phyloP scores from a whole-genome alignment of 352 stramenopile genomes.

The Globisporangium radiosum region DNA sequence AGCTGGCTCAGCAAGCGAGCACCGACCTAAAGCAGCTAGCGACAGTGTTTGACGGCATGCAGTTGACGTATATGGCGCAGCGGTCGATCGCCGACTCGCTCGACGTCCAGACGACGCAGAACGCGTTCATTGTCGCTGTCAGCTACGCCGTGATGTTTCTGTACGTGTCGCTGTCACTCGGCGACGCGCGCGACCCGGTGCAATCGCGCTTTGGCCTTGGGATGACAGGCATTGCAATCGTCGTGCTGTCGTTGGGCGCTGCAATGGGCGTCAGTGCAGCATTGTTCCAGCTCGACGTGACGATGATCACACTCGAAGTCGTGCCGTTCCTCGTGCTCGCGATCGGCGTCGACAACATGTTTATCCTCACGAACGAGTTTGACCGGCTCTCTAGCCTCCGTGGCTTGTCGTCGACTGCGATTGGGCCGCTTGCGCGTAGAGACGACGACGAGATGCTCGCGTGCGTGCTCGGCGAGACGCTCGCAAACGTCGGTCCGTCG shows the following conservation, averaged over 20 bases:
- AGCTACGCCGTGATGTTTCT: constrained; percentile 90
- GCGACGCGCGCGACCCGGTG: constrained; percentile 56
- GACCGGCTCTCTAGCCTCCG: constrained; percentile 49
- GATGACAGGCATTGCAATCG: constrained; percentile 81
- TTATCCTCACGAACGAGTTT: constrained; percentile 88
- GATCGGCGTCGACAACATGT: constrained; percentile 92
- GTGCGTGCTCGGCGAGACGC: constrained; percentile 66
- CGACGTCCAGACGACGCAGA: constrained; percentile 79
- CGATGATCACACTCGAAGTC: constrained; percentile 90
- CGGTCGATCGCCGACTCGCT: constrained; percentile 81
- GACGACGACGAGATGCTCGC: constrained; percentile 44
- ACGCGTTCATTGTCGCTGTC: constrained; percentile 83
- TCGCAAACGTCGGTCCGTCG: constrained; percentile 78
- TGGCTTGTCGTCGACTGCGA: constrained; percentile 24
- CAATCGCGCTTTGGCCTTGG: constrained; percentile 77
- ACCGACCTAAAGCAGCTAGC: neutral
- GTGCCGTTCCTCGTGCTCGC: constrained; percentile 89
- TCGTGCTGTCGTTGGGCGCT: constrained; percentile 68
- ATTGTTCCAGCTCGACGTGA: constrained; percentile 73
- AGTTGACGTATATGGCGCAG: constrained; percentile 82
- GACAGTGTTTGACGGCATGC: constrained; percentile 35
- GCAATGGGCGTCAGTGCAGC: constrained; percentile 63
- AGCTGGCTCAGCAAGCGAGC: constrained; percentile 17
- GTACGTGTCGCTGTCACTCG: constrained; percentile 84
- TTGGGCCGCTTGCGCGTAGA: constrained; percentile 20